Evolutionary conservation across 2,329 filamentous ascomycete species (phyloP), one percentile per base, ranked within the genome.

Genomic region (Immersiporthe knoxdaviesiana): DNA sequence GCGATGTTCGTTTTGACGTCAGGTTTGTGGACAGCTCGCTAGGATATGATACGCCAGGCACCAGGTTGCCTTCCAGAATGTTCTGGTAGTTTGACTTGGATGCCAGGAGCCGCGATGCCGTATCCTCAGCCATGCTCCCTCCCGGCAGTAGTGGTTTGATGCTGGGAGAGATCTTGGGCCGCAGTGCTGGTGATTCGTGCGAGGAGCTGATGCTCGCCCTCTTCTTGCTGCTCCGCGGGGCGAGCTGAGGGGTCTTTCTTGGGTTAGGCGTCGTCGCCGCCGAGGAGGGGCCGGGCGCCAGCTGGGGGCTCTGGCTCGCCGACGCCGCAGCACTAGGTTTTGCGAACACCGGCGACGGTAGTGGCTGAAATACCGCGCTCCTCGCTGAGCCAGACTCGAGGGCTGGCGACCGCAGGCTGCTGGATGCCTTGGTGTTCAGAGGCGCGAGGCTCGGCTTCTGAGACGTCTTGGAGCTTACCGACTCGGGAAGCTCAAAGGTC

Each of bases 31-130:
- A 97, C 56, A 99, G 85, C 65, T 94, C 92, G 74, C 92, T 93
- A 0, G 95, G 94, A 74, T 97, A 98, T 1, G 91, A 92, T 16
- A 97, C 91, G 16, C 95, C 95, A 0, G 94, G 94, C 0, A 97
- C 89, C 68, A 91, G 90, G 64, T 94, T 98, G 63, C 96, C 96
- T 78, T 98, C 96, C 14, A 99, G 82, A 50, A 99, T 96, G 75
- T 97, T 97, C 76, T 98, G 95, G 76, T 99, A 99, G 76, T 99
- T 99, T 1, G 95, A 98, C 78, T 98, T 98, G 21, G 92, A 93
- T 47, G 94, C 92, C 37, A 99, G 85, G 59, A 98, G 86, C 37
- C 93, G 86, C n/a, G 88, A 90, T 0, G 88, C 85, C 1, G 87
- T 85, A 73, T 89, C 87, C 73, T 90, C 88, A 5, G 83, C 84